A percentile compares a stretch with the other conserved stretches of the same genome.
Conservation (phyloP, 768 basidiomycete species). For the Tulasnella calospora region DNA sequence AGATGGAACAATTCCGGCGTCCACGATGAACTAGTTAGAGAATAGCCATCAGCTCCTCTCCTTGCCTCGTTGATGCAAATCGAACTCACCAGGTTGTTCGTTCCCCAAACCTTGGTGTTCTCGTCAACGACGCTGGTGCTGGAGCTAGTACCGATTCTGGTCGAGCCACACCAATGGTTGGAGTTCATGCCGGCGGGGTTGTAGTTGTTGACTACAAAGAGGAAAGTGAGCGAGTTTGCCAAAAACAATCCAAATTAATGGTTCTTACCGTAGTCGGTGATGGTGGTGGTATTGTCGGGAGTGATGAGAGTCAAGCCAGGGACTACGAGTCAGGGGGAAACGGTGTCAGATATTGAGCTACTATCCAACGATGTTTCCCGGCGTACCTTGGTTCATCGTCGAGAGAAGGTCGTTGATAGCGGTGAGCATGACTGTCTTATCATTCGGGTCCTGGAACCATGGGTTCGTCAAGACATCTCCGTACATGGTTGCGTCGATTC, state of each 20-base stretch:
- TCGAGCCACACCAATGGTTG: constrained; percentile 62
- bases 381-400: constrained; percentile 35
- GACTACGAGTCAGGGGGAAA: constrained; percentile 33
- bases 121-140: constrained; percentile 50
- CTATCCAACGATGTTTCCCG: background rate
- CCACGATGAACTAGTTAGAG: constrained; percentile 44
- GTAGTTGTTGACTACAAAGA: constrained; percentile 41
- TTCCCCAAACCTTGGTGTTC: constrained; percentile 51
- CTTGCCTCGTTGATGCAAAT: background rate
- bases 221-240: background rate
- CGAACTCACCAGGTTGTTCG: constrained; percentile 42
- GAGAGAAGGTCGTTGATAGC: constrained; percentile 49
- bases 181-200: constrained; percentile 41
- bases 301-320: constrained; percentile 52
- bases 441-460: constrained; percentile 56
- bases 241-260: background rate
- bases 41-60: constrained; percentile 22
- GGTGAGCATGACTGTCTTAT: constrained; percentile 49
- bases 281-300: constrained; percentile 55
- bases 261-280: constrained; percentile 47
- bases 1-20: constrained; percentile 41
- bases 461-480: constrained; percentile 49
- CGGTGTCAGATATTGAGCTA: background rate
- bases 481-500: constrained; percentile 48
- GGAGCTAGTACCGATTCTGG: constrained; percentile 45